Conservation (phyloP, 2,329 filamentous ascomycete species). For the Paraphoma chrysanthemicola region DNA sequence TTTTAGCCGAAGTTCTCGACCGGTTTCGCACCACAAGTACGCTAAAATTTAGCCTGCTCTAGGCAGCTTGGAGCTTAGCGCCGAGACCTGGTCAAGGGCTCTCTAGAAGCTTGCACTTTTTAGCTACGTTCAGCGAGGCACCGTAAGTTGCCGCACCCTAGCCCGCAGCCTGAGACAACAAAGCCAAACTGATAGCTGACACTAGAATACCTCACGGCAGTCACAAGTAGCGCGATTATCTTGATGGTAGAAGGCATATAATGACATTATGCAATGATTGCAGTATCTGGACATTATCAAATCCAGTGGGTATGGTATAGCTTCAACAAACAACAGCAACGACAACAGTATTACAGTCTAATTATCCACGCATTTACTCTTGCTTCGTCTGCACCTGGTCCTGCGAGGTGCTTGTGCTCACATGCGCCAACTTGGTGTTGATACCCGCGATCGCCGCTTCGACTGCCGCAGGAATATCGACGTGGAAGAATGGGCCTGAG, state of each 20-base stretch:
- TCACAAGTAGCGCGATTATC: too few species aligned
- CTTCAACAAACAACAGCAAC: background rate
- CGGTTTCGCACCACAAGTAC: too few species aligned
- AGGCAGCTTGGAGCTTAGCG: conserved; percentile 3
- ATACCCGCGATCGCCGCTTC: conserved; percentile 86
- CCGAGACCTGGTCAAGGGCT: background rate
- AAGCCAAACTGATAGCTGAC: too few species aligned
- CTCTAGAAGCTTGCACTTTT: background rate
- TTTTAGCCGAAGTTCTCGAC: background rate
- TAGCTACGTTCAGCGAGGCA: too few species aligned
- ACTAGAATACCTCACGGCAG: too few species aligned
- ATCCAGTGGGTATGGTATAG: conserved; percentile 5
- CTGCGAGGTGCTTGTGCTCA: conserved; percentile 22
- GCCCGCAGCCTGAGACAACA: too few species aligned
- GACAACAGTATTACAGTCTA: background rate
- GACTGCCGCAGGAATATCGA: conserved; percentile 87
- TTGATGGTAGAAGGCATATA: too few species aligned
- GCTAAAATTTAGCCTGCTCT: background rate
- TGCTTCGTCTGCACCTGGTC: conserved; percentile 21
- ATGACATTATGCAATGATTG: too few species aligned
- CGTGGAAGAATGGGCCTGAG: conserved; percentile 79
- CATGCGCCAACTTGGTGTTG: conserved; percentile 51
- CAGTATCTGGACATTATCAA: too few species aligned
- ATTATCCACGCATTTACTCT: conserved; percentile 5
- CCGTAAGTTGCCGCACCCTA: too few species aligned